Conservation (phyloP, 2,329 filamentous ascomycete genomes). For the Aspergillus terreus region DNA sequence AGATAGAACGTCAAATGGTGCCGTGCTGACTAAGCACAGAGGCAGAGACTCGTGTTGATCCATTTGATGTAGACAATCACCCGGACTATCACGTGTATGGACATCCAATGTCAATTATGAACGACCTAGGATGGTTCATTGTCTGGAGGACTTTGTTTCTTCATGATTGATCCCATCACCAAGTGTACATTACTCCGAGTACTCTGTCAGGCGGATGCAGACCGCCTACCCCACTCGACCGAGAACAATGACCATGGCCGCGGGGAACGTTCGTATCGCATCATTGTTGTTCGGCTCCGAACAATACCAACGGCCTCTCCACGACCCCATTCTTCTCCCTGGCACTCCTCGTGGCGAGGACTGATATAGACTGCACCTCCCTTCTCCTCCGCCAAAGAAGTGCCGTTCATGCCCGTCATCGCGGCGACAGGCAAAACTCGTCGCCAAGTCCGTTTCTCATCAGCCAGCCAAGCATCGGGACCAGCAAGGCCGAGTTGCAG, state of each 20-base stretch:
- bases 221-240: slow-evolving; percentile 4
- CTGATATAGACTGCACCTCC: background rate
- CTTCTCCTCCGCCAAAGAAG: background rate
- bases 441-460: slow-evolving; percentile 38
- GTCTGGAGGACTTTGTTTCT: too few relatives aligned
- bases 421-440: slow-evolving; percentile 31
- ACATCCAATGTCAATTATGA: too few relatives aligned
- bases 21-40: too few relatives aligned
- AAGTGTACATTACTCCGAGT: too few relatives aligned
- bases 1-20: too few relatives aligned
- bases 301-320: slow-evolving; percentile 1
- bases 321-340: background rate
- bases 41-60: too few relatives aligned
- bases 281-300: background rate
- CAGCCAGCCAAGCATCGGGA: slow-evolving; percentile 21
- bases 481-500: slow-evolving; percentile 12
- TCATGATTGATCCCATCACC: too few relatives aligned
- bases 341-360: background rate
- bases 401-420: slow-evolving; percentile 30
- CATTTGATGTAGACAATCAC: too few relatives aligned
- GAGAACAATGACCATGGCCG: slow-evolving; percentile 4
- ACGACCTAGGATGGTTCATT: too few relatives aligned
- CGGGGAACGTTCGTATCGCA: background rate
- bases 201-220: background rate
- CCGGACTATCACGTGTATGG: too few relatives aligned